Percentiles rank a stretch among this genome's conserved stretches.
These are phyloP conservation scores for Gloeophyllum trabeum DNA, from an alignment of 768 basidiomycete genomes.

Conservation along the genomic window DNA sequence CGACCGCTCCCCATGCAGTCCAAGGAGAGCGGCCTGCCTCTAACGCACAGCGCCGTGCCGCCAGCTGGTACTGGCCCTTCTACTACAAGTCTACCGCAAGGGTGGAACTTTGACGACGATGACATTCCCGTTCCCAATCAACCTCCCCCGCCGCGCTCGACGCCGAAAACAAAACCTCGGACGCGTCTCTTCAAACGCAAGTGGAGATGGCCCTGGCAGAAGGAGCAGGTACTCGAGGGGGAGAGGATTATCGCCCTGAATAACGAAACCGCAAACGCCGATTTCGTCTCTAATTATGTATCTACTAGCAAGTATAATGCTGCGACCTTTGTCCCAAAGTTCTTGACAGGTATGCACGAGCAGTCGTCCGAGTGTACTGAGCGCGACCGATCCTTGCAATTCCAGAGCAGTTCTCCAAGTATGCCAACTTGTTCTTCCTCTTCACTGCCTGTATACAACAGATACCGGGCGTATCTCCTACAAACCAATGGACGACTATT, in stretches of 20 bases:
- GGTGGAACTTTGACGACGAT: slow-evolving; percentile 70
- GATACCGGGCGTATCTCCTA: slow-evolving; percentile 95
- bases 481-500: slow-evolving; percentile 91
- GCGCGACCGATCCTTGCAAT: slow-evolving; percentile 5
- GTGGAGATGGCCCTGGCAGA: slow-evolving; percentile 85
- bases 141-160: too few relatives aligned
- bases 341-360: slow-evolving; percentile 61
- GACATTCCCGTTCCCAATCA: slow-evolving; percentile 27
- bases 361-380: background rate
- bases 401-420: slow-evolving; percentile 95
- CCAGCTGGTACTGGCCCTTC: slow-evolving; percentile 48
- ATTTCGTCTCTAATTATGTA: slow-evolving; percentile 73
- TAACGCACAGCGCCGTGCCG: slow-evolving; percentile 46
- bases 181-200: slow-evolving; percentile 21
- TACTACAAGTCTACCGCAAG: slow-evolving; percentile 41
- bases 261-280: slow-evolving; percentile 52
- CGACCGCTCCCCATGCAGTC: slow-evolving; percentile 30
- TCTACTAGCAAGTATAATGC: slow-evolving; percentile 94
- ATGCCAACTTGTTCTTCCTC: slow-evolving; percentile 96
- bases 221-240: slow-evolving; percentile 48
- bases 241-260: slow-evolving; percentile 81
- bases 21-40: slow-evolving; percentile 40
- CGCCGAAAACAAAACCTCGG: too few relatives aligned
- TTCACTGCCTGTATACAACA: slow-evolving; percentile 97
- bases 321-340: slow-evolving; percentile 83